phyloP scores from a whole-genome alignment of 768 basidiomycete genomes.

The Cystofilobasidium macerans region DNA sequence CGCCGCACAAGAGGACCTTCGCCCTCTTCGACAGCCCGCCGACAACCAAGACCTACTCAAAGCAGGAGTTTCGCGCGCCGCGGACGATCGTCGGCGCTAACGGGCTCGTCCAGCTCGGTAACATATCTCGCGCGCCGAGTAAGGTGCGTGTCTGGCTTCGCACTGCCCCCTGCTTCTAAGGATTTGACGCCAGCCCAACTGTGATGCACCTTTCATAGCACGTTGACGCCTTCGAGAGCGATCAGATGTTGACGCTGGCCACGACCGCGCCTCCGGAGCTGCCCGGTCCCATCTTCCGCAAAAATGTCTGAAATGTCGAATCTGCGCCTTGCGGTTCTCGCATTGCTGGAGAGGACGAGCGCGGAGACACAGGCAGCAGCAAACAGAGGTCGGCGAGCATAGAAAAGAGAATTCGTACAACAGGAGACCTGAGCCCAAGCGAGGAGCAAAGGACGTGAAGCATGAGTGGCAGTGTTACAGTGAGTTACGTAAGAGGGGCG shows the following conservation, averaged over 20 bases:
- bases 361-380: too few relatives aligned
- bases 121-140: not conserved
- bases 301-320: too few relatives aligned
- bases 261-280: not conserved
- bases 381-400: too few relatives aligned
- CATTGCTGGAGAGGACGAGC: too few relatives aligned
- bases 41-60: not conserved
- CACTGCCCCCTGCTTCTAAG: too few relatives aligned
- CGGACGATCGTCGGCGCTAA: not conserved
- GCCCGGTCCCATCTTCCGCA: not conserved
- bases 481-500: too few relatives aligned
- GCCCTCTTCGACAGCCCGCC: not conserved
- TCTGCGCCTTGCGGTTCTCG: too few relatives aligned
- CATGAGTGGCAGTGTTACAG: too few relatives aligned
- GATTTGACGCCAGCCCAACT: too few relatives aligned
- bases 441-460: too few relatives aligned
- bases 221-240: not conserved
- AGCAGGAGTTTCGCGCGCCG: not conserved
- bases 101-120: not conserved
- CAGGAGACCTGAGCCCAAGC: too few relatives aligned
- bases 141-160: not conserved
- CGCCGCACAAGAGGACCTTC: not conserved
- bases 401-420: too few relatives aligned
- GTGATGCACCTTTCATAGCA: not conserved
- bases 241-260: not conserved